phyloP scores from a whole-genome alignment of 495 filamentous ascomycete genomes.

The Podospora anserina region DNA sequence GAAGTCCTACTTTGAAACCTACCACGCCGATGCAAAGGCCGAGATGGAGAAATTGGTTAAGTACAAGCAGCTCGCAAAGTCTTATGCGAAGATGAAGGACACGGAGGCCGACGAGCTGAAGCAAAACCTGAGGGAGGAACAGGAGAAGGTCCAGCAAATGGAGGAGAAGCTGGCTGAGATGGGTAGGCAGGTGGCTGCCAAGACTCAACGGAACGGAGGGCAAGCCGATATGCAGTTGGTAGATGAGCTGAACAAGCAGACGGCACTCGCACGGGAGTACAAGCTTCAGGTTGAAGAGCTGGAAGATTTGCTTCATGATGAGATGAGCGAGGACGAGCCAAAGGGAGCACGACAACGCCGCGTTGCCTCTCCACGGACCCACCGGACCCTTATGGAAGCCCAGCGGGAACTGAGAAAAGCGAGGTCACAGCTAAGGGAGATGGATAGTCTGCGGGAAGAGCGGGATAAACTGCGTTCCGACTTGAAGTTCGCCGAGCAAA shows the following conservation, averaged over 20 bases:
- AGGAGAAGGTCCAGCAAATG: constrained; percentile 46
- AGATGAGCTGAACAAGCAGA: constrained; percentile 62
- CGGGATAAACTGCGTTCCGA: constrained; percentile 43
- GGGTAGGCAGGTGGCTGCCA: constrained; percentile 49
- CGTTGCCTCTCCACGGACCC: constrained; percentile 43
- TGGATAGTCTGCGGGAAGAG: constrained; percentile 50
- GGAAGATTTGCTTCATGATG: constrained; percentile 45
- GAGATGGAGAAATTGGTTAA: constrained; percentile 77
- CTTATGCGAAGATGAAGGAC: constrained; percentile 88
- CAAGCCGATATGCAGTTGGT: constrained; percentile 49
- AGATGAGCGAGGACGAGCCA: constrained; percentile 39
- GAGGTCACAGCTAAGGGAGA: constrained; percentile 48
- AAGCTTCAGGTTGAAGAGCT: constrained; percentile 64
- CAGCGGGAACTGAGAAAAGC: constrained; percentile 48
- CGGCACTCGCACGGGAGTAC: constrained; percentile 62
- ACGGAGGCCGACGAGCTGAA: constrained; percentile 67
- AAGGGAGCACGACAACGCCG: constrained; percentile 30
- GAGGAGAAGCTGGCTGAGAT: constrained; percentile 62
- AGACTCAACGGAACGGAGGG: constrained; percentile 39
- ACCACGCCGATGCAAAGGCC: constrained; percentile 71
- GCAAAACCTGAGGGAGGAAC: constrained; percentile 66
- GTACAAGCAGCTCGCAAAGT: constrained; percentile 79
- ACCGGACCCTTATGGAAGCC: constrained; percentile 44
- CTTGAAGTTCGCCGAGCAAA: constrained; percentile 47
- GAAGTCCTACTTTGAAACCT: constrained; percentile 84